phyloP scores from a whole-genome alignment of 2,329 filamentous ascomycete species.

The Bimuria novae-zelandiae region DNA sequence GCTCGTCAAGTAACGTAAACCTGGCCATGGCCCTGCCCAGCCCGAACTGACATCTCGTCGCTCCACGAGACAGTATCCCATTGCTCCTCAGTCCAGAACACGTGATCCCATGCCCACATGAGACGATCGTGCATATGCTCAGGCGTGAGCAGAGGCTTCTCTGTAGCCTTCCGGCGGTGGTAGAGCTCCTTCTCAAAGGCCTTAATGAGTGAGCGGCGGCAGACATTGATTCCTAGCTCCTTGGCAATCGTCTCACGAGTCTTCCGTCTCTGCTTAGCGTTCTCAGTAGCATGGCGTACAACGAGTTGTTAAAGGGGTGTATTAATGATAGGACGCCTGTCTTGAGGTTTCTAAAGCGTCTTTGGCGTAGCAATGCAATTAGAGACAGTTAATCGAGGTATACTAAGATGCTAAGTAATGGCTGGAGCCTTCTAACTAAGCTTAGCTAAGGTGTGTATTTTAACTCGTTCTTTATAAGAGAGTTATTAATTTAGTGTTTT shows the following conservation, averaged over 20 bases:
- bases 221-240: conserved; percentile 6
- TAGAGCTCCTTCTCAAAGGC: conserved; percentile 11
- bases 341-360: neutral
- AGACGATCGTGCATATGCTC: neutral
- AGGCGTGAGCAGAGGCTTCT: conserved; percentile 6
- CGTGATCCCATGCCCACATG: neutral
- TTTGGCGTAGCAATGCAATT: neutral
- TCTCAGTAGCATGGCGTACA: conserved; percentile 2
- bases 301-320: conserved; percentile 1
- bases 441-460: too few relatives aligned
- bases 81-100: neutral
- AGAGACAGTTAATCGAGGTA: neutral
- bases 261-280: conserved; percentile 4
- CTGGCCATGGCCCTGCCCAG: neutral
- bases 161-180: conserved; percentile 3
- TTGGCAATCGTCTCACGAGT: conserved; percentile 2
- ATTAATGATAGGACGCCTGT: neutral
- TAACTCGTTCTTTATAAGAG: neutral
- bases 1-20: neutral
- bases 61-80: neutral
- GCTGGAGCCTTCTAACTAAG: too few relatives aligned
- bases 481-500: neutral
- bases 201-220: conserved; percentile 2
- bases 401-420: neutral
- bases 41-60: neutral